phyloP scores from a whole-genome alignment of 768 basidiomycete genomes.

The Rhodocollybia butyracea region DNA sequence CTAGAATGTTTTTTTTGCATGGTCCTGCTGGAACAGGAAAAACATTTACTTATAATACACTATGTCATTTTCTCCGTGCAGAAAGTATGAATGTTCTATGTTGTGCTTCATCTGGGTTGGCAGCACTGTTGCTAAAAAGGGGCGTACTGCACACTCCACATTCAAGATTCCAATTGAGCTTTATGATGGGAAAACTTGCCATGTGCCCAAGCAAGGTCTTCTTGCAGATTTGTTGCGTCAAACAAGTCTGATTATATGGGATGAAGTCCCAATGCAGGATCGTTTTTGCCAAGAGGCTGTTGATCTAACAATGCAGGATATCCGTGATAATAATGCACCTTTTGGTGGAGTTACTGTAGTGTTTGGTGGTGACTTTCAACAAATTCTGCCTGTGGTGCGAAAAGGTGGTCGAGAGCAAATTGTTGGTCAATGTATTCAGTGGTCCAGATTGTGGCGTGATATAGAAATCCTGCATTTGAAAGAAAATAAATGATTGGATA shows the following conservation, averaged over 20 bases:
- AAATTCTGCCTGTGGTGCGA: slow-evolving; percentile 41
- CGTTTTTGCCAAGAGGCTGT: slow-evolving; percentile 35
- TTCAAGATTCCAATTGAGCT: slow-evolving; percentile 45
- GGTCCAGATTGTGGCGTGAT: slow-evolving; percentile 24
- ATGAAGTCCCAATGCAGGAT: slow-evolving; percentile 39
- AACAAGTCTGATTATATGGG: slow-evolving; percentile 39
- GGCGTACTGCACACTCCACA: slow-evolving; percentile 42
- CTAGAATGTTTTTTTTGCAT: slow-evolving; percentile 33
- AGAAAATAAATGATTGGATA: slow-evolving; percentile 37
- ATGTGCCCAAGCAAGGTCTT: slow-evolving; percentile 31
- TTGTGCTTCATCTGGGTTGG: slow-evolving; percentile 50
- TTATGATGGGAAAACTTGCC: slow-evolving; percentile 23
- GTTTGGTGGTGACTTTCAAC: slow-evolving; percentile 49
- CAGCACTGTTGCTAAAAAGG: slow-evolving; percentile 40
- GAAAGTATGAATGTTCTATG: slow-evolving; percentile 35
- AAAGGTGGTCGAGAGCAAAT: slow-evolving; percentile 32
- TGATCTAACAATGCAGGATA: slow-evolving; percentile 32
- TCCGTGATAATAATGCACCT: slow-evolving; percentile 18
- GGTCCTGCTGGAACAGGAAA: slow-evolving; percentile 44
- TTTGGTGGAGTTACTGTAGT: slow-evolving; percentile 46
- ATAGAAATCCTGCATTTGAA: slow-evolving; percentile 30
- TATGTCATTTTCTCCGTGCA: slow-evolving; percentile 24
- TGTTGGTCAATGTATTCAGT: slow-evolving; percentile 29
- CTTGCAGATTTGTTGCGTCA: slow-evolving; percentile 28
- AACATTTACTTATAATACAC: slow-evolving; percentile 38